Conservation (phyloP, 257 asterid species). For the Solanum rostratum region DNA sequence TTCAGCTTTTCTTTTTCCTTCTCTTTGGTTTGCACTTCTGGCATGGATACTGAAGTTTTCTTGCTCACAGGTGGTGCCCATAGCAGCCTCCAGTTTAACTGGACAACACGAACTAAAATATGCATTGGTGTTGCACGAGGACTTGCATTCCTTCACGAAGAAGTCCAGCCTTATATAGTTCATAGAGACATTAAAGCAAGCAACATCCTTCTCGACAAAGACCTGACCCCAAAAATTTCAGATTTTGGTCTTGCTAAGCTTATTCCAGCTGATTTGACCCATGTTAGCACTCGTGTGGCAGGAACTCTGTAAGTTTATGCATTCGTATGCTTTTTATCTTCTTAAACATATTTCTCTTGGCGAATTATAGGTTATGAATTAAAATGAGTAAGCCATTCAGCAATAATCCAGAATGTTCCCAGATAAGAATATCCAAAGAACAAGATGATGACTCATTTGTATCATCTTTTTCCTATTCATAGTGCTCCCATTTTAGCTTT, state of each 20-base stretch:
- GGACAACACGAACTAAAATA: conserved; percentile 52
- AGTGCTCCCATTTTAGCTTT: background rate
- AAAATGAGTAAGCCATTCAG: background rate
- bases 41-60: background rate
- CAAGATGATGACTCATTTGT: background rate
- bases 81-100: conserved; percentile 32
- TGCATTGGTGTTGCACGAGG: conserved; percentile 82
- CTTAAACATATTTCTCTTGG: background rate
- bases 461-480: background rate
- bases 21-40: conserved; percentile 27
- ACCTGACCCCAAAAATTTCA: conserved; percentile 68
- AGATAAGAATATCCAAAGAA: background rate
- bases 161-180: conserved; percentile 60
- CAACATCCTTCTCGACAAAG: conserved; percentile 75
- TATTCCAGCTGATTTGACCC: conserved; percentile 55
- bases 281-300: conserved; percentile 86
- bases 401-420: background rate
- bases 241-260: conserved; percentile 96
- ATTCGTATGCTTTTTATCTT: background rate
- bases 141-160: conserved; percentile 77
- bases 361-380: background rate
- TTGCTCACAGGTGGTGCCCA: conserved; percentile 1
- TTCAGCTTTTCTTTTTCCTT: background rate
- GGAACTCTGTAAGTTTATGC: conserved; percentile 69
- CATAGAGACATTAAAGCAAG: conserved; percentile 92